Conservation (phyloP, 768 basidiomycete species). For the Russula sp. region DNA sequence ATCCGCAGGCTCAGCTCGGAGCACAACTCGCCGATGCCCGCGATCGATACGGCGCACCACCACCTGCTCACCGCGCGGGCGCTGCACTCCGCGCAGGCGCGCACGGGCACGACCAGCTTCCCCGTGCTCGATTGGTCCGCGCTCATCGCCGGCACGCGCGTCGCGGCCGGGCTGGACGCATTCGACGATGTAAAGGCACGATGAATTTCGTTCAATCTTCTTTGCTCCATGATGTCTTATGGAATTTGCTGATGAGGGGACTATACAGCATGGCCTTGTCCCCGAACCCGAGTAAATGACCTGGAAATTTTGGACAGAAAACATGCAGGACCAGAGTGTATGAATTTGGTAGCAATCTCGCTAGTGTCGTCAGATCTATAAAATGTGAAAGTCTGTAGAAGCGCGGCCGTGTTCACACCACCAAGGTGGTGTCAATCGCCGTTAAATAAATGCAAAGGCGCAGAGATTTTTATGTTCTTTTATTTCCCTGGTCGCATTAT, state of each 20-base stretch:
- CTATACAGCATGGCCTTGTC: background rate
- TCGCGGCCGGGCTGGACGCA: constrained; percentile 58
- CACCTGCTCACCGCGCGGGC: constrained; percentile 76
- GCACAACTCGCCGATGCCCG: constrained; percentile 62
- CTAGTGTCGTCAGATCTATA: background rate
- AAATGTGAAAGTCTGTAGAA: background rate
- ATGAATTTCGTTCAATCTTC: background rate
- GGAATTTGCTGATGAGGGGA: background rate
- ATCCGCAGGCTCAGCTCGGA: constrained; percentile 63
- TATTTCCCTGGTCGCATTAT: too few species aligned
- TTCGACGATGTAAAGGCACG: constrained; percentile 34
- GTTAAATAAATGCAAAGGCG: background rate
- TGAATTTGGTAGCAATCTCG: background rate
- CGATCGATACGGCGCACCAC: constrained; percentile 63
- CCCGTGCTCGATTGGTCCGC: constrained; percentile 78
- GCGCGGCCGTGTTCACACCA: background rate
- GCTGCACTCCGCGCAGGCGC: constrained; percentile 44
- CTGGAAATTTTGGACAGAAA: background rate
- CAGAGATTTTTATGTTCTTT: background rate
- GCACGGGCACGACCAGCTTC: constrained; percentile 41
- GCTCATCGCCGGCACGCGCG: constrained; percentile 67
- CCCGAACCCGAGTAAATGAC: constrained; percentile 4
- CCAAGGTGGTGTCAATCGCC: background rate
- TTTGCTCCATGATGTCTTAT: background rate
- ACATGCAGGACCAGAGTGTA: background rate